A percentile compares a stretch with the other conserved stretches of the same genome.
These are phyloP conservation scores for Trametes pubescens DNA, from an alignment of 1,284 basidiomycete species.

Conservation along the genomic window DNA sequence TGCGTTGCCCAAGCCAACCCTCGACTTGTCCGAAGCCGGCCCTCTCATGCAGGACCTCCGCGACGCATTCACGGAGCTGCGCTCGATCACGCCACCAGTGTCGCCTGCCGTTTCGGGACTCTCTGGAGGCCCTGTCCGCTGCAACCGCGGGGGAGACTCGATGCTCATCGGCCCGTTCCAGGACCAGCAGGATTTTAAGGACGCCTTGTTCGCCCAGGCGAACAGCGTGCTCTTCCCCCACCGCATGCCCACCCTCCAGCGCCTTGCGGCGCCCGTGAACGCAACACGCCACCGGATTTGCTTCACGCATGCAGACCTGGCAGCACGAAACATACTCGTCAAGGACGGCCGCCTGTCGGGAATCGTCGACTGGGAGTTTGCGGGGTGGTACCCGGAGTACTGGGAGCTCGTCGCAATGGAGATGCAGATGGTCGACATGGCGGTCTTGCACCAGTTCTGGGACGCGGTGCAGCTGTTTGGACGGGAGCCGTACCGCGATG, in stretches of 20 bases:
- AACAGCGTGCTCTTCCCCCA: neutral
- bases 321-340: slow-evolving; percentile 29
- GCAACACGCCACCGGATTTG: slow-evolving; percentile 11
- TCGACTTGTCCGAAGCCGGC: slow-evolving; percentile 8
- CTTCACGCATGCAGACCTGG: slow-evolving; percentile 26
- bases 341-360: slow-evolving; percentile 27
- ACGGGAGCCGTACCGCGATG: slow-evolving; percentile 7
- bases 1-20: neutral
- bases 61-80: slow-evolving; percentile 5
- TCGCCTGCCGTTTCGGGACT: neutral
- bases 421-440: slow-evolving; percentile 3
- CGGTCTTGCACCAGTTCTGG: slow-evolving; percentile 16
- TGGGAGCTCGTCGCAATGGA: slow-evolving; percentile 32
- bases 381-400: slow-evolving; percentile 38
- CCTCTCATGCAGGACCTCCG: slow-evolving; percentile 13
- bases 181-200: slow-evolving; percentile 15
- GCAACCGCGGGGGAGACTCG: neutral
- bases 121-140: neutral
- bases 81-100: slow-evolving; percentile 3
- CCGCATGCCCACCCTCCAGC: slow-evolving; percentile 11
- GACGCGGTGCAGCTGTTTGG: slow-evolving; percentile 17
- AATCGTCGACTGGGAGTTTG: slow-evolving; percentile 36
- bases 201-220: slow-evolving; percentile 5
- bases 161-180: slow-evolving; percentile 11
- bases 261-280: slow-evolving; percentile 12